These are phyloP conservation scores for Schizosaccharomyces versatilis DNA, from an alignment of 1,139 yeast genomes.

Conservation along the genomic window DNA sequence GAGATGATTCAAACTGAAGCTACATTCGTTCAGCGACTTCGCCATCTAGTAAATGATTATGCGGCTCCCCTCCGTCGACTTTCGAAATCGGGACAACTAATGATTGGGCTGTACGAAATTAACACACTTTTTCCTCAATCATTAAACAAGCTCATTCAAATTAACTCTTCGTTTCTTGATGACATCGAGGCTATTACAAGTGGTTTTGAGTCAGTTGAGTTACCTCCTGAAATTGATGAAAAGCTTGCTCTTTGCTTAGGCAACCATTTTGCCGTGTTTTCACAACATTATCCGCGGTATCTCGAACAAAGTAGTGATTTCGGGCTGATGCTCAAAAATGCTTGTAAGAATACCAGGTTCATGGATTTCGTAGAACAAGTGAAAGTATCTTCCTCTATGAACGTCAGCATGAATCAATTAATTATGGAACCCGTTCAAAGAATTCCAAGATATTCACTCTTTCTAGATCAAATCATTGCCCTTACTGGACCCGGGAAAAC, in stretches of 20 bases:
- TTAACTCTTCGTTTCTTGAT: constrained; percentile 5
- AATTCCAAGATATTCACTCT: constrained; percentile 6
- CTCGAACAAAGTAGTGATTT: constrained; percentile 5
- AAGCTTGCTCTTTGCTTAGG: neutral
- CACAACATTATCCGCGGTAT: constrained; percentile 3
- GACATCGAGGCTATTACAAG: neutral
- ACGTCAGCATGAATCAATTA: constrained; percentile 5
- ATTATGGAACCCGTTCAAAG: constrained; percentile 8
- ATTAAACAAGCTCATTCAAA: constrained; percentile 1
- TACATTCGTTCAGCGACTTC: constrained; percentile 2
- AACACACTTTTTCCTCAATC: constrained; percentile 4
- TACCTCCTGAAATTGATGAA: neutral
- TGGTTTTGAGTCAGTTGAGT: neutral
- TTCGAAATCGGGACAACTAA: constrained; percentile 2
- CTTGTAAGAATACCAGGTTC: constrained; percentile 4
- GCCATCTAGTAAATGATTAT: constrained; percentile 5
- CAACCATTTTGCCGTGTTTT: constrained; percentile 2
- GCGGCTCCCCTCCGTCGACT: constrained; percentile 3
- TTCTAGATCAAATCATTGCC: constrained; percentile 2
- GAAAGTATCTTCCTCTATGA: neutral
- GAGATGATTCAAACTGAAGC: constrained; percentile 5
- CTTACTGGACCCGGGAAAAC: neutral
- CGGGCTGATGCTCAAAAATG: constrained; percentile 1
- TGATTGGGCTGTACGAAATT: constrained; percentile 4
- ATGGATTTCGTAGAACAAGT: constrained; percentile 1